phyloP scores from a whole-genome alignment of 352 stramenopile species.

The Stramenopiles sp. region DNA sequence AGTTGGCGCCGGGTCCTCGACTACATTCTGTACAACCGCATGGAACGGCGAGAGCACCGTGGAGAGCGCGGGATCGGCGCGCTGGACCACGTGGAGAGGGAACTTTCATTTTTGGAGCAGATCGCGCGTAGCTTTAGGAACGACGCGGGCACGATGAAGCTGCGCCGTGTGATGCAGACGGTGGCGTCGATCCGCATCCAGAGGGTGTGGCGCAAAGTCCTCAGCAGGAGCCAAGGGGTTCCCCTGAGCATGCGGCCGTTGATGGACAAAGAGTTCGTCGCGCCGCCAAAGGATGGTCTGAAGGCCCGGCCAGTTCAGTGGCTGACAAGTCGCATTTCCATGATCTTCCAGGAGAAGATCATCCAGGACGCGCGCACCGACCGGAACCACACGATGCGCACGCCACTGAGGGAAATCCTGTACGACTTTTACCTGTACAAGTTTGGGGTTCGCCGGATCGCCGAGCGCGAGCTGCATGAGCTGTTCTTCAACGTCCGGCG shows the following conservation, averaged over 20 bases:
- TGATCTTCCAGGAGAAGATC: slow-evolving; percentile 30
- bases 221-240: slow-evolving; percentile 38
- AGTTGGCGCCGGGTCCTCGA: slow-evolving; percentile 37
- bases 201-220: slow-evolving; percentile 37
- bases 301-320: slow-evolving; percentile 33
- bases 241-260: slow-evolving; percentile 46
- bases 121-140: not conserved
- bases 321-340: slow-evolving; percentile 26
- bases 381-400: not conserved
- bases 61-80: slow-evolving; percentile 28
- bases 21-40: slow-evolving; percentile 33
- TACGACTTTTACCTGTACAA: slow-evolving; percentile 1
- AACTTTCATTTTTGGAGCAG: not conserved
- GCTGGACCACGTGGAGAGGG: slow-evolving; percentile 32
- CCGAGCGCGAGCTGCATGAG: not conserved
- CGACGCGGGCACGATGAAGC: slow-evolving; percentile 34
- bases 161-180: slow-evolving; percentile 45
- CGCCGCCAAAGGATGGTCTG: not conserved
- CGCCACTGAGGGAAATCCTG: not conserved
- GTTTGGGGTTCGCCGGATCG: not conserved
- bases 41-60: slow-evolving; percentile 27
- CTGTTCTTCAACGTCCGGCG: slow-evolving; percentile 48
- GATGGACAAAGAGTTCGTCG: slow-evolving; percentile 30
- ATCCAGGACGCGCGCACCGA: slow-evolving; percentile 33
- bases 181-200: slow-evolving; percentile 44